Evolutionary conservation across 2,329 filamentous ascomycete genomes (phyloP), one percentile per base, ranked within the genome.

Genomic region (Ilyonectria sp.): DNA sequence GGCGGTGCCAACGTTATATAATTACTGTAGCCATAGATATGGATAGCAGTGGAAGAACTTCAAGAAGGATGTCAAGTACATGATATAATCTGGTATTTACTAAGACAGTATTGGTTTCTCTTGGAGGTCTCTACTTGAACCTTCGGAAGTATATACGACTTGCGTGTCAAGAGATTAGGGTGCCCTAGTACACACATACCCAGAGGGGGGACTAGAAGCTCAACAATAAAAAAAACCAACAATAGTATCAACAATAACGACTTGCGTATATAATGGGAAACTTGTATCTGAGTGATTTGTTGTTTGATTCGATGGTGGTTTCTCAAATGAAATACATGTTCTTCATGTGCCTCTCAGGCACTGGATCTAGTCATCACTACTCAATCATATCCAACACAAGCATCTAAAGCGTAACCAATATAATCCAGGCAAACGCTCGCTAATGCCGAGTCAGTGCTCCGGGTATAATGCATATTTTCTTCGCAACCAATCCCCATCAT

Each of bases 41-140:
- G 15, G 37, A 15, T 6, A 8, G 40, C 15, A 43, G 17, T n/a
- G 40, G 15, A 9, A 54, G 7, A 69, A 74, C 63, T 83, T 82
- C 67, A 81, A 81, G 76, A 70, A 65, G 65, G 78, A 82, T 29
- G 80, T 82, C 11, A 77, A 77, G 29, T 83, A 76, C 65, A 63
- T 71, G 15, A 56, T 83, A 49, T 46, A 83, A 6, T 82, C 81
- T 0, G 78, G 81, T 0, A 65, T 84, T 6, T 84, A 79, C 64
- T 83, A 60, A 69, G 15, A n/a, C 8, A 5, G 3, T 15, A n/a
- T 43, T n/a, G 8, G 40, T 17, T 43, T 15, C n/a, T 15, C 15
- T 8, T 43, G 15, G 19, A n/a, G 15, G n/a, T 8, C 15, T n/a
- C 8, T 17, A 8, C 5, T n/a, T 6, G 3, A 43, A n/a, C 40